A percentile compares a stretch with the other conserved stretches of the same genome.
Conservation (phyloP, 2,329 filamentous ascomycete genomes). For the Fusarium sp. region DNA sequence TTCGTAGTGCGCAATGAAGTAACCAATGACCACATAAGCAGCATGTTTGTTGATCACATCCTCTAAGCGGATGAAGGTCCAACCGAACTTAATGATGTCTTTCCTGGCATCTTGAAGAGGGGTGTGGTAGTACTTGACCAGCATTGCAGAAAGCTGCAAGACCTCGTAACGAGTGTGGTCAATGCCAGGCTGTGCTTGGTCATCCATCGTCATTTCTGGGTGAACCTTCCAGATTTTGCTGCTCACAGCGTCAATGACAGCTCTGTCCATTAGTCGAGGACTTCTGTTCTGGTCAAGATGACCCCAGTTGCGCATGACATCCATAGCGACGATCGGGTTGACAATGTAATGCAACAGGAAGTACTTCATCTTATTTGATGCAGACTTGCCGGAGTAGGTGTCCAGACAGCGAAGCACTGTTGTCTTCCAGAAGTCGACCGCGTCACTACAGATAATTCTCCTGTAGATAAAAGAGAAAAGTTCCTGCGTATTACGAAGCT, state of each 20-base stretch:
- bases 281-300: constrained; percentile 64
- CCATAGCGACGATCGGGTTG: constrained; percentile 96
- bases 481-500: constrained; percentile 80
- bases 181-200: constrained; percentile 84
- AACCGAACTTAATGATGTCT: constrained; percentile 98
- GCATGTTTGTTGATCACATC: constrained; percentile 99
- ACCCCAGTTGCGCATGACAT: constrained; percentile 87
- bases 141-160: constrained; percentile 90
- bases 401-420: constrained; percentile 89
- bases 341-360: constrained; percentile 93
- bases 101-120: constrained; percentile 92
- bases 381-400: constrained; percentile 80
- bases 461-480: constrained; percentile 87
- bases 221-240: constrained; percentile 95
- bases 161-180: constrained; percentile 97
- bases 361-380: constrained; percentile 89
- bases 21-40: constrained; percentile 95
- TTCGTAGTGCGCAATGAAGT: constrained; percentile 97
- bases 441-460: constrained; percentile 84
- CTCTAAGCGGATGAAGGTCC: constrained; percentile 98
- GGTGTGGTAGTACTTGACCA: constrained; percentile 93
- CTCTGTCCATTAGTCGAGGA: constrained; percentile 83
- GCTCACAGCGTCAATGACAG: constrained; percentile 89
- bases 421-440: constrained; percentile 85
- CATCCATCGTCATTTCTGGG: constrained; percentile 82